Percentiles rank a stretch among this genome's conserved stretches.
Evolutionary conservation across 352 stramenopile species (phyloP).

Genomic region (Globisporangium abappressorium): DNA sequence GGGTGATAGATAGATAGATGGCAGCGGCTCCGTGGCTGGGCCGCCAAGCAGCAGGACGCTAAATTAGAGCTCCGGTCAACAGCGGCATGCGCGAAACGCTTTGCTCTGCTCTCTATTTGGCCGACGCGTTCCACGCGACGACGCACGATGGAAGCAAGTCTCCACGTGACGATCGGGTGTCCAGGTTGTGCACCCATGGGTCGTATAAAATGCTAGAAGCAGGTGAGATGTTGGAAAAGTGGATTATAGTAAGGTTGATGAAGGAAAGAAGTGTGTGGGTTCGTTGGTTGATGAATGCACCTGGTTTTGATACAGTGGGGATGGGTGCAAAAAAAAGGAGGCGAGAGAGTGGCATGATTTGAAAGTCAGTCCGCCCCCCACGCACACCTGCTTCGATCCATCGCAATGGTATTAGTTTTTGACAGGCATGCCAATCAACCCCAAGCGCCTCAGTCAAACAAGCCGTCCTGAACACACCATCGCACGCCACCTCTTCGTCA

Average conservation of each 20-base stretch:
- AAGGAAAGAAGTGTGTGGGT: too few species aligned
- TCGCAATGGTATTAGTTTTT: too few species aligned
- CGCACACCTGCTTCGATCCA: neutral
- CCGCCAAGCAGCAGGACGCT: neutral
- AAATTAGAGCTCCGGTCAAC: neutral
- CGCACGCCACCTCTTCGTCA: too few species aligned
- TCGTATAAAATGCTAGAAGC: neutral
- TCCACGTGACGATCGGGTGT: conserved; percentile 2
- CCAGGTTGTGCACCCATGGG: neutral
- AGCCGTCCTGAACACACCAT: neutral
- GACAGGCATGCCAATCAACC: too few species aligned
- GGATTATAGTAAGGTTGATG: neutral
- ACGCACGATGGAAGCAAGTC: neutral
- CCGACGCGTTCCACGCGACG: neutral
- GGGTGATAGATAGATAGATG: neutral
- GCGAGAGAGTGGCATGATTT: neutral
- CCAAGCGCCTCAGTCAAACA: too few species aligned
- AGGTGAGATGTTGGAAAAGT: neutral
- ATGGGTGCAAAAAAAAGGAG: neutral
- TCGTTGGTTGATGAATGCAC: neutral
- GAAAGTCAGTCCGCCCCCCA: neutral
- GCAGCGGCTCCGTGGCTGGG: neutral
- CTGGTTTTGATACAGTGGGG: neutral
- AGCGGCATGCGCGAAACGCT: neutral
- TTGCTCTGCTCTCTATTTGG: neutral